These are phyloP conservation scores for Marvania coccoides DNA, from an alignment of 139 green algal species.

Conservation along the genomic window DNA sequence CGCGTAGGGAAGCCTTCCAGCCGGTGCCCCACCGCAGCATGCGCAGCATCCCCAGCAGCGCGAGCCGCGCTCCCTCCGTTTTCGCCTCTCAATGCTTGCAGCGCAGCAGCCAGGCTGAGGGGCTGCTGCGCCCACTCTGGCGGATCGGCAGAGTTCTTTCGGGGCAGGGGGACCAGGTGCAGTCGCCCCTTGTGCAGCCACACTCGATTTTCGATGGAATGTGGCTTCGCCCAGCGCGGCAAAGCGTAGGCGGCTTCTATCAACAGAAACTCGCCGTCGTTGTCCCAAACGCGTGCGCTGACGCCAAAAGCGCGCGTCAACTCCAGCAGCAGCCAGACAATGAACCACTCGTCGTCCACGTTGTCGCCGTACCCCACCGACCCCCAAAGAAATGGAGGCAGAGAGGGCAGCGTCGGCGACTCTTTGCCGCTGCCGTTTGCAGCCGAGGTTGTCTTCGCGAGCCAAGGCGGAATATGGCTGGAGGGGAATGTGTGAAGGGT, in stretches of 20 bases:
- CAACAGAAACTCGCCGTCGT: conserved; percentile 93
- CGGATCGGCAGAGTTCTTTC: conserved; percentile 1
- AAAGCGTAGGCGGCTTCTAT: conserved; percentile 89
- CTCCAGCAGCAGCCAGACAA: conserved; percentile 62
- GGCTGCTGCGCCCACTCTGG: neutral
- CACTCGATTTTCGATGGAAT: conserved; percentile 53
- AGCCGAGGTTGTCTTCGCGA: neutral
- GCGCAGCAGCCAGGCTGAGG: neutral
- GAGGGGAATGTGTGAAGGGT: conserved; percentile 2
- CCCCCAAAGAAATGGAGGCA: conserved; percentile 52
- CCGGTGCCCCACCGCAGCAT: conserved; percentile 1
- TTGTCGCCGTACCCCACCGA: conserved; percentile 63
- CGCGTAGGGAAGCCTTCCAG: conserved; percentile 27
- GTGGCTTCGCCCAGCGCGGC: conserved; percentile 72
- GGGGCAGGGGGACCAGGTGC: conserved; percentile 59
- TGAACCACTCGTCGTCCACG: conserved; percentile 87
- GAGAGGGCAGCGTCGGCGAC: neutral
- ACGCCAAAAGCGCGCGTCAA: conserved; percentile 37
- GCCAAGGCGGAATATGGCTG: conserved; percentile 2
- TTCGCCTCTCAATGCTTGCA: neutral
- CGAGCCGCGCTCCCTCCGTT: too few relatives aligned
- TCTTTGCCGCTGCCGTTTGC: neutral
- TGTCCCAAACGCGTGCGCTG: conserved; percentile 68
- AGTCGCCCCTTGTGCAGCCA: conserved; percentile 58
- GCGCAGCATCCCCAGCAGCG: neutral